phyloP scores from a whole-genome alignment of 495 filamentous ascomycete species.

The Annulohypoxylon stygium region DNA sequence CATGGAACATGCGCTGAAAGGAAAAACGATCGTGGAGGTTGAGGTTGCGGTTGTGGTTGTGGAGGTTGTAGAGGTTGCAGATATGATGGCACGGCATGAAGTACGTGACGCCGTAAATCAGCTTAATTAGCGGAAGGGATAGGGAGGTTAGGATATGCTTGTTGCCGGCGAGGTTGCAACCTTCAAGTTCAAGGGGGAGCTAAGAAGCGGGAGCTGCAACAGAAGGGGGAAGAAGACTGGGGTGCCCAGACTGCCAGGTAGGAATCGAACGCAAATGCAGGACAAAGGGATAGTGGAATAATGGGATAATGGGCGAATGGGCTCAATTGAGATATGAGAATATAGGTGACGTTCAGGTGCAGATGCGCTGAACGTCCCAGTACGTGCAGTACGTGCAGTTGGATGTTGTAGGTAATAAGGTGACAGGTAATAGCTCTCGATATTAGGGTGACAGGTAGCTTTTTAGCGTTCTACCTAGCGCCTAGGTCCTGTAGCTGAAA shows the following conservation, averaged over 20 bases:
- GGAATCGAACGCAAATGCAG: constrained; percentile 42
- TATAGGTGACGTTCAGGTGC: neutral
- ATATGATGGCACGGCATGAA: constrained; percentile 46
- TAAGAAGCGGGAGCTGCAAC: constrained; percentile 43
- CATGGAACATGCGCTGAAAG: constrained; percentile 36
- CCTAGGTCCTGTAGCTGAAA: neutral
- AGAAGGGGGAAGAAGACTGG: constrained; percentile 36
- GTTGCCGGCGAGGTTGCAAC: constrained; percentile 46
- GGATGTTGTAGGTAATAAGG: neutral
- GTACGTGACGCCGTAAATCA: constrained; percentile 46
- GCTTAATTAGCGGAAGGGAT: constrained; percentile 23
- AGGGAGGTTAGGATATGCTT: constrained; percentile 37
- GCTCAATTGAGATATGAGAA: neutral
- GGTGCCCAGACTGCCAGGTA: constrained; percentile 4
- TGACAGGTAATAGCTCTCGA: neutral
- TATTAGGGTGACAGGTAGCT: neutral
- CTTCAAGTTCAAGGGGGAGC: constrained; percentile 34
- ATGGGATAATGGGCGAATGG: neutral
- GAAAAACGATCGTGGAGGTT: constrained; percentile 39
- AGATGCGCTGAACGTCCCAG: neutral
- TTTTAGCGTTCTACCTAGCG: neutral
- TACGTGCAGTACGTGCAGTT: neutral
- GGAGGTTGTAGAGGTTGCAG: too few species aligned
- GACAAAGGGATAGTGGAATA: constrained; percentile 42
- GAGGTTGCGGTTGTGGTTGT: too few species aligned